Evolutionary conservation across 768 basidiomycete species (phyloP).

Genomic region (Tulasnella sp.): DNA sequence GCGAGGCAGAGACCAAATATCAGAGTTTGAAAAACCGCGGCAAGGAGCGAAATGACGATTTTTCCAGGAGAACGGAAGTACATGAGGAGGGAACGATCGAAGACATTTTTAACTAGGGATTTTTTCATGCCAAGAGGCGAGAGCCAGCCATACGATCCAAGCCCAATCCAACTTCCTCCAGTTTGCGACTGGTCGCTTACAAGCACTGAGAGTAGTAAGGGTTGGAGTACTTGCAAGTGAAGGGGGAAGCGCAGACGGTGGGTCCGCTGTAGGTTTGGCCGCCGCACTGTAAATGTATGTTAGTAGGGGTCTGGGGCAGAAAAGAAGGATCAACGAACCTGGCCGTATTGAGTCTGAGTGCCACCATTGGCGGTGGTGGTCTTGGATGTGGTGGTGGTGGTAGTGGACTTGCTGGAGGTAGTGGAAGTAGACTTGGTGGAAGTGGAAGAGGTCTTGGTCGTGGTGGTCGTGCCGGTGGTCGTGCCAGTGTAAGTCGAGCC

Average conservation of each 20-base stretch:
- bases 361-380: not conserved
- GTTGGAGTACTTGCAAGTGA: conserved; percentile 18
- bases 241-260: conserved; percentile 15
- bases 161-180: not conserved
- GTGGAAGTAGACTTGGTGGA: not conserved
- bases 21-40: too few relatives aligned
- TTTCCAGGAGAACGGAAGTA: too few relatives aligned
- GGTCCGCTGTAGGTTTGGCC: conserved; percentile 19
- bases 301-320: not conserved
- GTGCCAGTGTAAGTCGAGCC: conserved; percentile 14
- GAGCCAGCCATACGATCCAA: not conserved
- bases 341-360: not conserved
- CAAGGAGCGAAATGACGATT: too few relatives aligned
- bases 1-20: too few relatives aligned
- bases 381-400: not conserved
- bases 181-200: not conserved
- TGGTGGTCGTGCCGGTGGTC: not conserved
- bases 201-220: conserved; percentile 14
- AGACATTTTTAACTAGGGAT: not conserved
- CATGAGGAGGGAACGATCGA: too few relatives aligned
- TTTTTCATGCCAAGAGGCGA: not conserved
- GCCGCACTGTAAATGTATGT: not conserved
- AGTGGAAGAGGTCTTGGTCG: not conserved
- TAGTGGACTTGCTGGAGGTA: not conserved
- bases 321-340: not conserved